Evolutionary conservation across 257 asterid genomes (phyloP).

Genomic region (Apocynum venetum): DNA sequence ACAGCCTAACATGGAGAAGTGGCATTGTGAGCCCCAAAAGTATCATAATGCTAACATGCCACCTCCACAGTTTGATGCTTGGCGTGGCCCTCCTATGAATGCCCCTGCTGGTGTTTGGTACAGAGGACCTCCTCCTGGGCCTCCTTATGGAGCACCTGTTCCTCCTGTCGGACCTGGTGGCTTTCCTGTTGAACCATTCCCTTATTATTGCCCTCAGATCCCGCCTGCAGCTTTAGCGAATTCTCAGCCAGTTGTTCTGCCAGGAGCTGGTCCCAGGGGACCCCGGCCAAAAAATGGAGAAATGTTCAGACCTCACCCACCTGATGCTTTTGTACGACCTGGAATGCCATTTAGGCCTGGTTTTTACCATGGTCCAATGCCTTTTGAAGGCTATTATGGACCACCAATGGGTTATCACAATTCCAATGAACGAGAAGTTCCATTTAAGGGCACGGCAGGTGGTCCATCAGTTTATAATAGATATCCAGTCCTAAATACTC

Average conservation of each 20-base stretch:
- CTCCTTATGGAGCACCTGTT: constrained; percentile 68
- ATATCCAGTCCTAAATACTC: constrained; percentile 46
- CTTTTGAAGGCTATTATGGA: constrained; percentile 81
- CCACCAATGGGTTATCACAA: constrained; percentile 77
- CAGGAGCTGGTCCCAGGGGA: constrained; percentile 72
- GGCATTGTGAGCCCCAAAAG: constrained; percentile 79
- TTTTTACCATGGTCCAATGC: constrained; percentile 74
- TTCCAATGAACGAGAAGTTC: constrained; percentile 58
- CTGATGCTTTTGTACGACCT: constrained; percentile 73
- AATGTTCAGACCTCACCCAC: constrained; percentile 64
- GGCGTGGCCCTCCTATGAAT: constrained; percentile 83
- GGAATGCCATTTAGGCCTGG: constrained; percentile 83
- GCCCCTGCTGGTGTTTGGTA: constrained; percentile 75
- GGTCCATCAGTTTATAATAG: constrained; percentile 61
- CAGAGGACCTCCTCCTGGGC: constrained; percentile 78
- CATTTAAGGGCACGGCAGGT: constrained; percentile 59
- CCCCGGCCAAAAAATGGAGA: constrained; percentile 81
- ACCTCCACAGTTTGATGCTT: constrained; percentile 73
- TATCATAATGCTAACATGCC: constrained; percentile 50
- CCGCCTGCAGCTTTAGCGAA: constrained; percentile 69
- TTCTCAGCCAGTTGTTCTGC: constrained; percentile 57
- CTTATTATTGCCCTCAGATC: constrained; percentile 71
- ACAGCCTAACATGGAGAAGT: constrained; percentile 50
- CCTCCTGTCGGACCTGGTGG: constrained; percentile 73
- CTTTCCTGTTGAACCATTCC: constrained; percentile 71